Base-by-base conservation (phyloP, 257 asterid genomes). In the Solanum paucissectum region DNA sequence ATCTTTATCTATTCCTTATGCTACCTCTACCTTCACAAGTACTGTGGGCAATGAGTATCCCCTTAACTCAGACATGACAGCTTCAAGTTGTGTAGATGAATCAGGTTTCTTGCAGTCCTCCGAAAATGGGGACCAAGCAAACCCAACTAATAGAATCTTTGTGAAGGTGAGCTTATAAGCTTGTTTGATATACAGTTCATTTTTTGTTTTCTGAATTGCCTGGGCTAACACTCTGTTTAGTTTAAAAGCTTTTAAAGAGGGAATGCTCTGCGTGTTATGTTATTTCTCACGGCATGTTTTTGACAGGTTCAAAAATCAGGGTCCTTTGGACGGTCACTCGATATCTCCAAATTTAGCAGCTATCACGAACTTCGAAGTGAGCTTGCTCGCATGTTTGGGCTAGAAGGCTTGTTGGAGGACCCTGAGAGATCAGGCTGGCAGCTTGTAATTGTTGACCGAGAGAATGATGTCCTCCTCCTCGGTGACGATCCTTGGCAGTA, bases 351-450 rank as follows among this genome's bases (percentile, higher is more conserved):
- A 89, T 96, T 93, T 88, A 95, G 95, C 94, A 96, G 97, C 92
- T 96, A 96, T 60, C 93, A 92, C 32, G 99, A 97, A 95, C 95
- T 97, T 93, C 92, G 98, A 27, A 90, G 96, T 85, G 98, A 95
- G 93, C 98, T 97, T 87, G 98, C 98, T 89, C 96, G 92, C 87
- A 88, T 97, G 98, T 97, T 97, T 90, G 98, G 98, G 86, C 96
- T 97, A 79, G 98, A 95, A 90, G 98, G 98, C 88, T 91, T 94
- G 42, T 91, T 97, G 98, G 99, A 95, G 94, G 98, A 95, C 90
- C 98, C 98, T 88, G 94, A 95, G 93, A 97, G 98, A 95, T 97
- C 99, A 97, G 99, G 99, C 98, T 97, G 99, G 99, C 99, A 97
- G 99, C 99, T 97, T 97, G 98, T 97, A 94, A 93, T 97, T 85